phyloP scores from a whole-genome alignment of 31 red algal genomes.

The Bonnemaisonia californica region DNA sequence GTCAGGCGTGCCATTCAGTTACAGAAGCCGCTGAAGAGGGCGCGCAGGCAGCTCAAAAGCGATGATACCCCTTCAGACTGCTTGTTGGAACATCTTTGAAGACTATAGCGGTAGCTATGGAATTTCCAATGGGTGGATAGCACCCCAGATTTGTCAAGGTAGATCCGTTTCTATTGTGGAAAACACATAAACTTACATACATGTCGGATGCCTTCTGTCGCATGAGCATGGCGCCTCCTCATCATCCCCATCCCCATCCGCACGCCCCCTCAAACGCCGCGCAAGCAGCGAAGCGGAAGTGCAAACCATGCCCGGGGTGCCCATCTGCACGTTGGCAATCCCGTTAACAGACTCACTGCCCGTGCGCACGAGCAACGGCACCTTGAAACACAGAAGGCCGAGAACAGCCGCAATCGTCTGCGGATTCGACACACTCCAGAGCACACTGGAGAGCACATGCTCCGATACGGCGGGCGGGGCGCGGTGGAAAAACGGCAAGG shows the following conservation, averaged over 20 bases:
- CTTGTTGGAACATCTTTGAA: too few relatives aligned
- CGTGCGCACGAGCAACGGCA: conserved; percentile 60
- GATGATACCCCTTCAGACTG: too few relatives aligned
- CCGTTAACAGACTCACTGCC: conserved; percentile 60
- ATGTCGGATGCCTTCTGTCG: too few relatives aligned
- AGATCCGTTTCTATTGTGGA: too few relatives aligned
- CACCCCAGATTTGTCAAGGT: too few relatives aligned
- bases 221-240: too few relatives aligned
- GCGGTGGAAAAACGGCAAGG: background rate
- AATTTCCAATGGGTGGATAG: too few relatives aligned
- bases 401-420: conserved; percentile 54
- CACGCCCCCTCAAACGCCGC: conserved; percentile 12
- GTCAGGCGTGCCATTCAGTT: too few relatives aligned
- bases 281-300: conserved; percentile 30
- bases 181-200: too few relatives aligned
- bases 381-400: conserved; percentile 81
- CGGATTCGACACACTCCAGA: conserved; percentile 20
- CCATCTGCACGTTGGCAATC: conserved; percentile 19
- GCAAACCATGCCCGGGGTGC: conserved; percentile 55
- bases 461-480: background rate
- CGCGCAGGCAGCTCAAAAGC: too few relatives aligned
- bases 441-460: background rate
- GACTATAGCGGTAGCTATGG: too few relatives aligned
- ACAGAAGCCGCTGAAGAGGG: too few relatives aligned
- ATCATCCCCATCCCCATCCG: background rate